Evolutionary conservation across 108 stramenopile species (phyloP).

Genomic region (Fragilaria crotonensis): DNA sequence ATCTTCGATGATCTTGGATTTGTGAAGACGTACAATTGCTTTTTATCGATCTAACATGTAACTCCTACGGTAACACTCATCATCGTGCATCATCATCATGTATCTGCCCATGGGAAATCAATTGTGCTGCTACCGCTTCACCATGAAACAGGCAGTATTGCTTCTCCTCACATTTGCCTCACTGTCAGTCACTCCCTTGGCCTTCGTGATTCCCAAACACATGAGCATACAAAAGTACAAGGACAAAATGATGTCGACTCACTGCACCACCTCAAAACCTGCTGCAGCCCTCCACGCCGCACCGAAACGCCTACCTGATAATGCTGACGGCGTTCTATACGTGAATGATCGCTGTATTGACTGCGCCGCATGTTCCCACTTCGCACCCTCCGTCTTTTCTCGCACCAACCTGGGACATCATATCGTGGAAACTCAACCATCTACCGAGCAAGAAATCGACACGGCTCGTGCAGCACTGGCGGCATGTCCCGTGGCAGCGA

Average conservation of each 20-base stretch:
- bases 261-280: slow-evolving; percentile 1
- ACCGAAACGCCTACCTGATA: slow-evolving; percentile 44
- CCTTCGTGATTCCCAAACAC: slow-evolving; percentile 3
- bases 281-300: slow-evolving; percentile 13
- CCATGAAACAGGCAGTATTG: too few relatives aligned
- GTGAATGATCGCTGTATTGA: slow-evolving; percentile 75
- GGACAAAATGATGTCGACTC: too few relatives aligned
- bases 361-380: slow-evolving; percentile 53
- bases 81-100: too few relatives aligned
- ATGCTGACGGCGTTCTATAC: slow-evolving; percentile 49
- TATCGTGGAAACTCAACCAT: slow-evolving; percentile 41
- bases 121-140: too few relatives aligned
- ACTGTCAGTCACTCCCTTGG: not conserved
- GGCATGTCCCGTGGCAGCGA: slow-evolving; percentile 72
- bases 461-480: slow-evolving; percentile 51
- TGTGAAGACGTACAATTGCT: too few relatives aligned
- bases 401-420: slow-evolving; percentile 24
- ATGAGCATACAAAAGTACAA: too few relatives aligned
- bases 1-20: too few relatives aligned
- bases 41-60: too few relatives aligned
- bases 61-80: too few relatives aligned
- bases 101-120: too few relatives aligned
- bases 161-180: too few relatives aligned
- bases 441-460: slow-evolving; percentile 33
- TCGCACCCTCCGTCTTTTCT: slow-evolving; percentile 46